Evolutionary conservation across 2,329 filamentous ascomycete species (phyloP).

Genomic region (Aspergillus sp.): DNA sequence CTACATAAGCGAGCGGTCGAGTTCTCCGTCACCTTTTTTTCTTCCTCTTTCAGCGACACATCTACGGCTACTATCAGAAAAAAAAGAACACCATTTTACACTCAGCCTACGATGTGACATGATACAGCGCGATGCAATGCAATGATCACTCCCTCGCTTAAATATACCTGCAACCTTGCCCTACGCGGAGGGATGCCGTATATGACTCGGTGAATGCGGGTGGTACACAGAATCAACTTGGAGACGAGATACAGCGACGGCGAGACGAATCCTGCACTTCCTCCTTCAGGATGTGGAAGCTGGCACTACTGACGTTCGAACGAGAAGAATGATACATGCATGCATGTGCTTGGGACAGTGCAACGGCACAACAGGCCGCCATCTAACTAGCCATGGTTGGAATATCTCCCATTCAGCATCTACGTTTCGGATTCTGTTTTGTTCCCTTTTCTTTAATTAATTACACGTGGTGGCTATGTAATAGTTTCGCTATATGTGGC

Average conservation of each 20-base stretch:
- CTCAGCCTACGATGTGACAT: constrained; percentile 7
- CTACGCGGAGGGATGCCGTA: constrained; percentile 9
- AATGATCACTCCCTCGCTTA: constrained; percentile 12
- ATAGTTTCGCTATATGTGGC: not conserved
- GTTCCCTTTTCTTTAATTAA: not conserved
- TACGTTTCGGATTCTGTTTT: constrained; percentile 4
- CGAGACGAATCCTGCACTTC: not conserved
- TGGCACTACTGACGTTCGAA: not conserved
- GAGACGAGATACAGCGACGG: not conserved
- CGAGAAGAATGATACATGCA: not conserved
- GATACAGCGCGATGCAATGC: constrained; percentile 5
- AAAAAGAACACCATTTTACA: not conserved
- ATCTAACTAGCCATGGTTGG: constrained; percentile 10
- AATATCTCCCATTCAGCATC: constrained; percentile 8
- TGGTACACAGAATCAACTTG: not conserved
- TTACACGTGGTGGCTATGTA: not conserved
- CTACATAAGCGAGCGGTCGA: not conserved
- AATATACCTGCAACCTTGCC: constrained; percentile 16
- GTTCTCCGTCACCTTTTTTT: constrained; percentile 8
- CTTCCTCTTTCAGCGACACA: constrained; percentile 6
- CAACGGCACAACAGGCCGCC: not conserved
- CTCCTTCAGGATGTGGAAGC: not conserved
- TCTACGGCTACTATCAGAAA: not conserved
- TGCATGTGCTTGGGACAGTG: constrained; percentile 12
- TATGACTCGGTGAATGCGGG: constrained; percentile 12